Evolutionary conservation across 495 filamentous ascomycete species (phyloP).

Genomic region (Glonium stellatum): DNA sequence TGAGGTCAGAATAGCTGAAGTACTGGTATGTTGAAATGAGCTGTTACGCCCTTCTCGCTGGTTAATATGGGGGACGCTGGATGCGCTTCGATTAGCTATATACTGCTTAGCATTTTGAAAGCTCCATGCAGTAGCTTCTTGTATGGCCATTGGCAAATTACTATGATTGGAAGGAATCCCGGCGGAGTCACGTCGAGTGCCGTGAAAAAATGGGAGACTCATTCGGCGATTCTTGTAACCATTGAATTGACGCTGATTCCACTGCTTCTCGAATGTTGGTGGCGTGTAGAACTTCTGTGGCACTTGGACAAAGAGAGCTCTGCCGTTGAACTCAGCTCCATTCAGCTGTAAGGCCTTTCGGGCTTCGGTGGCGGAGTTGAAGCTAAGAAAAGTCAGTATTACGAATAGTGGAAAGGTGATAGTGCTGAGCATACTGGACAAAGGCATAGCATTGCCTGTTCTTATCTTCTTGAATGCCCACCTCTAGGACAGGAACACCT

Average conservation of each 20-base stretch:
- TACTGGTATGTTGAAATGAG: background rate
- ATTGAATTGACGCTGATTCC: background rate
- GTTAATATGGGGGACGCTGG: too few relatives aligned
- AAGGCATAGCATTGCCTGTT: constrained; percentile 3
- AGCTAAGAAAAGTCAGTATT: constrained; percentile 1
- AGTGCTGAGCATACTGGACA: constrained; percentile 7
- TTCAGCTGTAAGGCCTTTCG: constrained; percentile 4
- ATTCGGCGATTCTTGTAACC: background rate
- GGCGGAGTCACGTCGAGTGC: too few relatives aligned
- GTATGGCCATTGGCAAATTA: too few relatives aligned
- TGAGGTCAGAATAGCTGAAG: background rate
- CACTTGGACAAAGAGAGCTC: background rate
- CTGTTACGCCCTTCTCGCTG: background rate
- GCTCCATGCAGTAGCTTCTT: too few relatives aligned
- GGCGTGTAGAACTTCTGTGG: background rate
- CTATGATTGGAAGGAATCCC: too few relatives aligned
- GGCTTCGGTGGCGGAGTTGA: constrained; percentile 5
- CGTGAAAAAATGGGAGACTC: too few relatives aligned
- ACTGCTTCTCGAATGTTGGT: background rate
- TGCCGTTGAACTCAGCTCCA: background rate
- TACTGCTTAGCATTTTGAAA: too few relatives aligned
- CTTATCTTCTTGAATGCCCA: background rate
- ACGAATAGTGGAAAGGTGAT: background rate
- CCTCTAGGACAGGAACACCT: background rate
- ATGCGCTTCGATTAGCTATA: too few relatives aligned